These are phyloP conservation scores for Orobanche coerulescens DNA, from an alignment of 257 asterid species.

Conservation along the genomic window DNA sequence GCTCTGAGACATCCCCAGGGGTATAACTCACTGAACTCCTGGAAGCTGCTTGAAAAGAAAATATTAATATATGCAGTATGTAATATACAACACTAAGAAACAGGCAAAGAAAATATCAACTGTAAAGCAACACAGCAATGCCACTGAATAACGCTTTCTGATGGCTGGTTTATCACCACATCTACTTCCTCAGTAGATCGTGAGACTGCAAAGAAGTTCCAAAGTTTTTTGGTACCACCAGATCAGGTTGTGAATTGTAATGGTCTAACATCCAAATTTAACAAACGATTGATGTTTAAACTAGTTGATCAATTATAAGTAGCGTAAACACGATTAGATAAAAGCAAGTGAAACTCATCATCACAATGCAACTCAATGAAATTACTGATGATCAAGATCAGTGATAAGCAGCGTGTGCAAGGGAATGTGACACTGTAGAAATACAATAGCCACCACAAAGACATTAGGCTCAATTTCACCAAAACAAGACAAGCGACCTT, in stretches of 20 bases:
- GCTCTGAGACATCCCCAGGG: constrained; percentile 55
- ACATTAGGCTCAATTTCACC: background rate
- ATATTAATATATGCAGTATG: background rate
- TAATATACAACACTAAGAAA: background rate
- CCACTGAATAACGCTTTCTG: background rate
- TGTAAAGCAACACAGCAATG: background rate
- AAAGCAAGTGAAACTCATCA: background rate
- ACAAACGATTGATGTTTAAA: no score
- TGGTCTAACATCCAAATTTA: no score
- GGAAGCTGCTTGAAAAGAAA: constrained; percentile 37
- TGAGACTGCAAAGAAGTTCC: background rate
- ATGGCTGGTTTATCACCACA: background rate
- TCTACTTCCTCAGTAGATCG: background rate
- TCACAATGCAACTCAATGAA: background rate
- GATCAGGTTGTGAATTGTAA: background rate
- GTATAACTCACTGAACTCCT: constrained; percentile 56
- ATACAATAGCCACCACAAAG: background rate
- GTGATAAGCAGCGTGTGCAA: no score
- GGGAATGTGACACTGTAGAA: no score
- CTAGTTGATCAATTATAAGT: background rate
- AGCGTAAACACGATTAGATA: background rate
- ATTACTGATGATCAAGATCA: background rate
- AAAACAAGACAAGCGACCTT: background rate
- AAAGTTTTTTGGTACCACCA: background rate
- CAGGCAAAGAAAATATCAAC: background rate